Base-by-base conservation (phyloP, 768 basidiomycete genomes). In the Amanita muscaria region DNA sequence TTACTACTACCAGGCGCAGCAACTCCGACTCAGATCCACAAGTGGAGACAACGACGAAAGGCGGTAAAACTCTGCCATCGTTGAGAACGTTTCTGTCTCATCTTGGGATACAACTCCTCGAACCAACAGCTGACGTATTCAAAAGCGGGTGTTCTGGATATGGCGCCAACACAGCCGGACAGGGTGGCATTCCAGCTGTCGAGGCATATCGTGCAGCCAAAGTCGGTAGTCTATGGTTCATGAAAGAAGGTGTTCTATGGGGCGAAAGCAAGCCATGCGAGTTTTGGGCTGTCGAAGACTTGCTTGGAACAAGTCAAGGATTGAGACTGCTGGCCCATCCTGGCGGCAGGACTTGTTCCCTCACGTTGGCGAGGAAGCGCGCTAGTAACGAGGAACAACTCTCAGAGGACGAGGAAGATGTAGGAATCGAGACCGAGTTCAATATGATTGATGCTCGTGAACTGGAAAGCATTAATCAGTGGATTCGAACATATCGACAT, bases 201-300 rank as follows among this genome's bases (percentile, higher is more conserved):
- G 76, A 83, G 44, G 83, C 82, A 4, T 80, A 83, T 58, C 73
- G 79, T 23, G 73, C 73, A n/a, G 83, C 84, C 1, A 87, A 85
- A 56, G 58, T 69, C 2, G 83, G 83, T 1, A 80, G 70, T 36
- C 63, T 88, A 31, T 84, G 84, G 80, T 88, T 88, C 66, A 66
- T 81, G 36, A 62, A 69, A 31, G 64, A 67, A 18, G 86, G 84
- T 5, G 69, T 88, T 12, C 68, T 88, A 6, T 83, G 81, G 75
- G 83, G 80, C 18, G 80, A 86, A 56, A 76, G 73, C 55, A 83
- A 82, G 50, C 83, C 83, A 2, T 85, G 81, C 54, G 81, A 85
- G 51, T 88, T 84, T 54, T 88, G 85, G 79, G 62, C 78, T 3
- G 60, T 82, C 18, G 65, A 69, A 35, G 75, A 80, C 50, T 59